Evolutionary conservation across 2,329 filamentous ascomycete species (phyloP), one percentile per base, ranked within the genome.

Genomic region (Exophiala phaeomuriformis): DNA sequence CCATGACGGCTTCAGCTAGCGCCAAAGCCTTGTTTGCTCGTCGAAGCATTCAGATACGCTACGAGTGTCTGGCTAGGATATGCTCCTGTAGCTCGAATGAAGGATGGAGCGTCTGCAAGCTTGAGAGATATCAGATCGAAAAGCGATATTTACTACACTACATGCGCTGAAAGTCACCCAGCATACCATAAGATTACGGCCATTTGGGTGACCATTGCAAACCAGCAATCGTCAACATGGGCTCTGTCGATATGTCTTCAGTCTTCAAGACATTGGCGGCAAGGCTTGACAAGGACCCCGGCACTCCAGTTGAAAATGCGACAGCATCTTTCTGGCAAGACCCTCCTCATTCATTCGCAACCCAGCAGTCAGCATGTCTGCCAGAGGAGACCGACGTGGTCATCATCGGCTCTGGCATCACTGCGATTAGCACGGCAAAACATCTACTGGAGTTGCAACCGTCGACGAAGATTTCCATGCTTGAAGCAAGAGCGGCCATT

Each of bases 381-480:
- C 63, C 66, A 5, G 36, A 56, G 2, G 49, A 62, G 36, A 59
- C 64, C 1, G 64, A 69, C 47, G 54, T 66, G 40, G 65, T 61
- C 5, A 63, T 71, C 31, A 67, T 71, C 41, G 69, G 69, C 28
- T 70, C 68, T 3, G 69, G 69, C 1, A 69, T 71, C 46, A 67
- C 68, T 0, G 66, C 67, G 2, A 63, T 68, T 1, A 64, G 67
- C 1, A 66, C 67, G 0, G 62, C 66, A 1, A 64, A 65, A 43
- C 65, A 66, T 32, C 54, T 71, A 1, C 57, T 71, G 3, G 61
- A 66, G 4, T 46, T 56, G 27, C 58, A 66, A 28, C 60, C 63
- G 0, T 51, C 58, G 7, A 60, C 63, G 5, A 64, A 56, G 0
- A 62, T 71, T 12, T 64, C 63, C 2, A 62, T 70, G 3, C 58